These are phyloP conservation scores for Stachybotrys echinatus DNA, from an alignment of 2,329 filamentous ascomycete species.

Conservation along the genomic window DNA sequence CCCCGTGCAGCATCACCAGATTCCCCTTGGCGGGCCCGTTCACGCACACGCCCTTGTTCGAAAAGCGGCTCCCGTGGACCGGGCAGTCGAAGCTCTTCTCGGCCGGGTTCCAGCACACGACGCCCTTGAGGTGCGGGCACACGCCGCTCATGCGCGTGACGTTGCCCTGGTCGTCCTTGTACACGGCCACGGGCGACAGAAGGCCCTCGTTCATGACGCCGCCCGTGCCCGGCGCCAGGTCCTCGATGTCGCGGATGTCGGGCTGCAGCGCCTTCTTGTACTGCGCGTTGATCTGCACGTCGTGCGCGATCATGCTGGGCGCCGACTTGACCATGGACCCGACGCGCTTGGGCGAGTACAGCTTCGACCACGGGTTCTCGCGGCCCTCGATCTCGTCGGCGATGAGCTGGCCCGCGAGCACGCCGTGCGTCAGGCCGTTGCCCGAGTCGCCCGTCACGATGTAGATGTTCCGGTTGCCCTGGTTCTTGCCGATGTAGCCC, in stretches of 20 bases:
- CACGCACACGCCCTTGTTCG: conserved; percentile 11
- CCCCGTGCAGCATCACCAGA: background rate
- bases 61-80: conserved; percentile 34
- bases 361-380: conserved; percentile 40
- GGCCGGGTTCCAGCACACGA: conserved; percentile 49
- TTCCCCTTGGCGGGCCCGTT: conserved; percentile 10
- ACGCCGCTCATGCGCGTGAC: conserved; percentile 46
- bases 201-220: conserved; percentile 45
- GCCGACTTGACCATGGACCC: conserved; percentile 37
- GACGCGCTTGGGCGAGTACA: conserved; percentile 46
- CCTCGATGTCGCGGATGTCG: conserved; percentile 52
- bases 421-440: conserved; percentile 51
- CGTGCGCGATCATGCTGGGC: conserved; percentile 41
- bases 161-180: conserved; percentile 49
- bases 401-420: conserved; percentile 45
- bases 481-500: conserved; percentile 51
- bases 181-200: conserved; percentile 45
- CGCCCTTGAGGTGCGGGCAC: conserved; percentile 50
- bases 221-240: conserved; percentile 41
- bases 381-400: conserved; percentile 46
- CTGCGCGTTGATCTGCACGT: conserved; percentile 49
- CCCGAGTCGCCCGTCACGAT: conserved; percentile 53
- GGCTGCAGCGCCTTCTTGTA: conserved; percentile 49
- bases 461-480: conserved; percentile 44
- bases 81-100: conserved; percentile 52